Evolutionary conservation across 75 land plant species (phyloP).

Genomic region (Picea sitchensis): DNA sequence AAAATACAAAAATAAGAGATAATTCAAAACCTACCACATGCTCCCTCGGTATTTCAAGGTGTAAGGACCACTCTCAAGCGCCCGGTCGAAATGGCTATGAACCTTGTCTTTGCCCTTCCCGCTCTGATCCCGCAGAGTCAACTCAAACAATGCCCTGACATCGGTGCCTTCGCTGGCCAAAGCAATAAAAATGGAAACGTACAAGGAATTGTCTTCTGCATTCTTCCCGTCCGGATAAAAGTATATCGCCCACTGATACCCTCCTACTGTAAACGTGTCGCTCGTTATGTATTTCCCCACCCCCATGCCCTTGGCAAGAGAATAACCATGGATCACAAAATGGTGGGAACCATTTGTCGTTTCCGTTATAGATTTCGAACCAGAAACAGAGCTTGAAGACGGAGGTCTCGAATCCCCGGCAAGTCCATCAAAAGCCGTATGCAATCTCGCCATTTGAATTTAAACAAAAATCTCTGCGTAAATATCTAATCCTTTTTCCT

Average conservation of each 20-base stretch:
- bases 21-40: conserved; percentile 43
- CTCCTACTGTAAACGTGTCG: conserved; percentile 62
- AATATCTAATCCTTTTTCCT: too few relatives aligned
- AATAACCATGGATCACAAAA: conserved; percentile 72
- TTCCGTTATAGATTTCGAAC: conserved; percentile 53
- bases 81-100: conserved; percentile 61
- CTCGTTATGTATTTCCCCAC: conserved; percentile 84
- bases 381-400: background rate
- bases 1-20: too few relatives aligned
- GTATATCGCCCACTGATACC: conserved; percentile 61
- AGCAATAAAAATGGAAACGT: conserved; percentile 58
- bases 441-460: too few relatives aligned
- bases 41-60: conserved; percentile 64
- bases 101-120: conserved; percentile 65
- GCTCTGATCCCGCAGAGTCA: conserved; percentile 81
- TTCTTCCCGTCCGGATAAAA: conserved; percentile 68
- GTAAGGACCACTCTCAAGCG: conserved; percentile 59
- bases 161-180: conserved; percentile 69
- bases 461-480: too few relatives aligned
- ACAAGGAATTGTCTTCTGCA: conserved; percentile 48
- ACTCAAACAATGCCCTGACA: conserved; percentile 78
- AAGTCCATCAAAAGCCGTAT: too few relatives aligned
- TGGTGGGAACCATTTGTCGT: conserved; percentile 90
- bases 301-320: conserved; percentile 77
- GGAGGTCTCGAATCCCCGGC: background rate